Base-by-base conservation (phyloP, 2,329 filamentous ascomycete genomes). In the Gnomoniopsis smithogilvyi region DNA sequence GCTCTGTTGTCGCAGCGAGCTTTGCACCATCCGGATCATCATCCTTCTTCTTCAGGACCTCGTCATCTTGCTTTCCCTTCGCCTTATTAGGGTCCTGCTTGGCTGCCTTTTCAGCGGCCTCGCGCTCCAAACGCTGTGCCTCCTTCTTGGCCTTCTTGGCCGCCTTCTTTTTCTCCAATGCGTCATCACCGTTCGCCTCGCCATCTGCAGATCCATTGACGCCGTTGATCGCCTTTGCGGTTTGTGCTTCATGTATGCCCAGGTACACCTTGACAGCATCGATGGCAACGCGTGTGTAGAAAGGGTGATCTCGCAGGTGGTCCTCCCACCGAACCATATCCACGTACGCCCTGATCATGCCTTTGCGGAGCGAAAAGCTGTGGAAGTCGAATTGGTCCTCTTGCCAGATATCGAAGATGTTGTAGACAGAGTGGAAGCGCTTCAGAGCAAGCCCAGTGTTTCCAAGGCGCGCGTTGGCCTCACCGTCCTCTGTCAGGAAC, bases 371-470 rank as follows among this genome's bases (percentile, higher is more conserved):
- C 21, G 92, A 97, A 75, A 99, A 99, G 72, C 87, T 92, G 80
- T 99, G 96, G 79, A 99, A 99, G 72, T 99, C 95, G 68, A 98
- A 97, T 70, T 99, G 95, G 67, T 99, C 95, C 72, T 99, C 96
- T 70, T 96, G 90, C 95, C 95, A 99, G 21, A 92, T 87, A 65
- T 98, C 94, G 68, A 99, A 99, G 65, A 99, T 96, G 74, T 91
- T 92, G 72, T 89, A 88, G 59, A 99, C 85, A 22, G 91, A 82
- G 64, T 93, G 91, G 74, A 97, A 94, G 52, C 96, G 87, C 79
- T 99, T 99, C 55, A 99, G 80, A 0, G 96, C 94, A 60, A 97
- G 81, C 3, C 89, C 92, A 50, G 90, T 78, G 67, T 96, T 92
- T 64, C 88, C 87, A 71, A 92, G 89, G 53, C 95, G 88, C 59